Evolutionary conservation across 179 eudicot genomes (phyloP).

Genomic region (Nepenthes alata): DNA sequence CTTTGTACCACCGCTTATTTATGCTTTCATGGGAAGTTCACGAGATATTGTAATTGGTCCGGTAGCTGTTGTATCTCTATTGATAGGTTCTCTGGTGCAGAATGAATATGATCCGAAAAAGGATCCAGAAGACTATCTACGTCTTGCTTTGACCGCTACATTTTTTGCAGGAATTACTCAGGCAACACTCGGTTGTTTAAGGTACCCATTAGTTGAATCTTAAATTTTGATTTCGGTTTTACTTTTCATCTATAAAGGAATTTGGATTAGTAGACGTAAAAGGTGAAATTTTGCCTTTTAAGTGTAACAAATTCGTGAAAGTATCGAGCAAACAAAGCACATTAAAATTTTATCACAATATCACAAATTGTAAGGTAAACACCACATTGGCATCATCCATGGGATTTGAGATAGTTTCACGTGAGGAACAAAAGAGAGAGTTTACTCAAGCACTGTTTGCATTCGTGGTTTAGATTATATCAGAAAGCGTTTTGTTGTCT

Average conservation of each 20-base stretch:
- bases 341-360: too few relatives aligned
- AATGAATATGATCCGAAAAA: constrained; percentile 42
- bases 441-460: too few relatives aligned
- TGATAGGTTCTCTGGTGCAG: constrained; percentile 50
- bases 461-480: too few relatives aligned
- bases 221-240: not conserved
- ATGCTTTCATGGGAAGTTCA: constrained; percentile 84
- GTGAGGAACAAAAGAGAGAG: too few relatives aligned
- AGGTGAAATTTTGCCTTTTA: not conserved
- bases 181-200: constrained; percentile 57
- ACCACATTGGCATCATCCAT: too few relatives aligned
- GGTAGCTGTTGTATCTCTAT: constrained; percentile 70
- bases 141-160: constrained; percentile 75
- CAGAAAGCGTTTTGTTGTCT: too few relatives aligned
- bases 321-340: too few relatives aligned
- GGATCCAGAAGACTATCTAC: constrained; percentile 35
- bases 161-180: constrained; percentile 76
- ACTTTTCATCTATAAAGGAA: not conserved
- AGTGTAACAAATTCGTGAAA: not conserved
- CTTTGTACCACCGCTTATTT: constrained; percentile 71
- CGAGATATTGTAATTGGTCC: constrained; percentile 88
- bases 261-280: not conserved
- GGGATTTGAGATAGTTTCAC: too few relatives aligned
- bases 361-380: too few relatives aligned
- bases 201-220: constrained; percentile 18